These are phyloP conservation scores for Pleurotus giganteus DNA, from an alignment of 768 basidiomycete genomes.

Conservation along the genomic window DNA sequence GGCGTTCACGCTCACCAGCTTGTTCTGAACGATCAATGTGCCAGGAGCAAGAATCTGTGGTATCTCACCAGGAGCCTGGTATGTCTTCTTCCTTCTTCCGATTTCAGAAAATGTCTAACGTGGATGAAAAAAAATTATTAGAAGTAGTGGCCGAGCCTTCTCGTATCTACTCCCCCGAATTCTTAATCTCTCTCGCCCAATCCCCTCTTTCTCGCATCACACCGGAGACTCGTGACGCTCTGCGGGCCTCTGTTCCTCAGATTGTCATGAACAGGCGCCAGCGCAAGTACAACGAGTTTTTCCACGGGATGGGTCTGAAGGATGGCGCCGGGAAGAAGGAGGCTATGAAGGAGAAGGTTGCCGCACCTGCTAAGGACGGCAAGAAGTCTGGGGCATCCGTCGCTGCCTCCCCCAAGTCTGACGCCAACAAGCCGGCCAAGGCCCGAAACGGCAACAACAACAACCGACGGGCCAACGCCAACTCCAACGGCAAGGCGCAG, in stretches of 20 bases:
- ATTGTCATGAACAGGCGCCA: slow-evolving; percentile 30
- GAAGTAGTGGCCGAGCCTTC: slow-evolving; percentile 12
- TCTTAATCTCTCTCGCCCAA: slow-evolving; percentile 23
- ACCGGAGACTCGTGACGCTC: slow-evolving; percentile 18
- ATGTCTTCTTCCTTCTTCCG: background rate
- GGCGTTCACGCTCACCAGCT: slow-evolving; percentile 9
- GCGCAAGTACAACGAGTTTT: slow-evolving; percentile 27
- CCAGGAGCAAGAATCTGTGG: slow-evolving; percentile 9
- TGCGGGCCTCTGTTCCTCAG: slow-evolving; percentile 24
- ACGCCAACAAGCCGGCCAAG: slow-evolving; percentile 5
- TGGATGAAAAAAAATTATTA: background rate
- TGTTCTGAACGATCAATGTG: slow-evolving; percentile 10
- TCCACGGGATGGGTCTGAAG: slow-evolving; percentile 10
- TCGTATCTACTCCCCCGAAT: slow-evolving; percentile 24
- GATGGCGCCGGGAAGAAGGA: slow-evolving; percentile 5
- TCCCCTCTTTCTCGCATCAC: slow-evolving; percentile 26
- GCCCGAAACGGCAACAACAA: slow-evolving; percentile 1
- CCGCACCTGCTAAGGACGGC: background rate
- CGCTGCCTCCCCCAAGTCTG: background rate
- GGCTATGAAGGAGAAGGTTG: slow-evolving; percentile 9
- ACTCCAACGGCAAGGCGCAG: background rate
- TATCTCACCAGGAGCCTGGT: slow-evolving; percentile 5
- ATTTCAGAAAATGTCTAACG: background rate
- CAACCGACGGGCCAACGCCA: background rate
- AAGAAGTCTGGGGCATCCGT: slow-evolving; percentile 1